Evolutionary conservation across 148 eudicot species (phyloP), one percentile per base, ranked within the genome.

Genomic region (Rhododendron vialii): DNA sequence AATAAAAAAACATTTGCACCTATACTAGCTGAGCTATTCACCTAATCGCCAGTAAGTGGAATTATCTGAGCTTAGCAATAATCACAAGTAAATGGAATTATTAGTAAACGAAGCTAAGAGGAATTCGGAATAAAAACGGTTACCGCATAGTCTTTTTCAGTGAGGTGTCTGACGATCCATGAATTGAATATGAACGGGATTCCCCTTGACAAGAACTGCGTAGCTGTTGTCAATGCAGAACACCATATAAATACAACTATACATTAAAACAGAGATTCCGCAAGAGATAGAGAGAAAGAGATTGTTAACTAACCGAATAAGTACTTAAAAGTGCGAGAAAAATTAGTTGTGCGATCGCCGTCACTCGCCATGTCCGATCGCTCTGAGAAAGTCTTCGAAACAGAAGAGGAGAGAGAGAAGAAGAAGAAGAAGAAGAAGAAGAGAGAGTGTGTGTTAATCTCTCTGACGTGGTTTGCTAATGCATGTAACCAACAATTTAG

Each of bases 171-270:
- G 73, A 98, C 93, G 71, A 95, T 93, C 99, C 99, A 98, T 1
- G 99, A 90, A 89, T 98, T 98, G 89, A 98, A 94, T 84, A 95
- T 89, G 82, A 98, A 98, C 0, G 98, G 98, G 61, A 98, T 95
- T 82, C 98, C 99, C 71, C 99, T 90, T 1, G 99, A 93, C 84
- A 98, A 82, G 84, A 98, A 90, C 88, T 98, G 99, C 33, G 99
- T 98, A 53, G 98, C 99, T 98, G 91, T 57, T 30, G 20, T 59
- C 79, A 73, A 79, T 7, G 43, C 81, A 86, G 7, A 80, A 6
- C 63, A 9, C 10, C 43, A 83, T 77, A 41, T 83, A n/a, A 67
- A 41, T 47, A 76, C n/a, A 65, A 88, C 13, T 81, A 1, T 80
- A 12, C 36, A 65, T 38, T 2, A 17, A 51, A 11, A 33, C 53